Percentiles rank a stretch among this genome's conserved stretches.
phyloP scores from a whole-genome alignment of 2,329 filamentous ascomycete genomes.

The Cladosporium oxysporum region DNA sequence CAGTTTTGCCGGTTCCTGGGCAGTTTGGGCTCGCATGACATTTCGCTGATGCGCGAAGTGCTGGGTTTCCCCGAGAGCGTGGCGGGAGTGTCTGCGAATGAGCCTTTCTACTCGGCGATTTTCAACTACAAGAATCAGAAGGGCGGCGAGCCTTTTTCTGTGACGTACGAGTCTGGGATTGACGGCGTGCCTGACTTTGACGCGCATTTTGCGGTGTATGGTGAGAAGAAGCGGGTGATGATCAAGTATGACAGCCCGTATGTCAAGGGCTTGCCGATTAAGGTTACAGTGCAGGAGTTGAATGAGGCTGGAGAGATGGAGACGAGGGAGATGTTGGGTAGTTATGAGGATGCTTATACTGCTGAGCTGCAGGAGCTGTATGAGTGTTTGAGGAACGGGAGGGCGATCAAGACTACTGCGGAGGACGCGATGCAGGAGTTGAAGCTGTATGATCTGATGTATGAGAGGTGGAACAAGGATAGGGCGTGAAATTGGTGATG shows the following conservation, averaged over 20 bases:
- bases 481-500: background rate
- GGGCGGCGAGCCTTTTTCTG: slow-evolving; percentile 44
- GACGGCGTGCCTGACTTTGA: slow-evolving; percentile 56
- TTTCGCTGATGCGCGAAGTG: slow-evolving; percentile 57
- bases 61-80: slow-evolving; percentile 53
- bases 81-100: slow-evolving; percentile 46
- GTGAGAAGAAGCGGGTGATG: slow-evolving; percentile 54
- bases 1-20: slow-evolving; percentile 48
- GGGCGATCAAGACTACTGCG: slow-evolving; percentile 44
- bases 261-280: slow-evolving; percentile 57
- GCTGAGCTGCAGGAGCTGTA: slow-evolving; percentile 46
- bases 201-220: slow-evolving; percentile 56
- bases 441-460: slow-evolving; percentile 37
- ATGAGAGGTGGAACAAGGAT: slow-evolving; percentile 25
- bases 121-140: slow-evolving; percentile 45
- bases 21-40: slow-evolving; percentile 56
- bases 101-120: slow-evolving; percentile 41
- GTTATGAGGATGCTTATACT: slow-evolving; percentile 52
- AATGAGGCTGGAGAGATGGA: slow-evolving; percentile 38
- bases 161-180: slow-evolving; percentile 60
- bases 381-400: slow-evolving; percentile 41
- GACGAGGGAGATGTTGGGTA: slow-evolving; percentile 40
- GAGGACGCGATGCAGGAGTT: slow-evolving; percentile 47
- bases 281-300: slow-evolving; percentile 50
- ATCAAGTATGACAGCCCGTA: slow-evolving; percentile 61